Base-by-base conservation (phyloP, 345 rosid genomes). In the Eucalyptus lansdowneana region DNA sequence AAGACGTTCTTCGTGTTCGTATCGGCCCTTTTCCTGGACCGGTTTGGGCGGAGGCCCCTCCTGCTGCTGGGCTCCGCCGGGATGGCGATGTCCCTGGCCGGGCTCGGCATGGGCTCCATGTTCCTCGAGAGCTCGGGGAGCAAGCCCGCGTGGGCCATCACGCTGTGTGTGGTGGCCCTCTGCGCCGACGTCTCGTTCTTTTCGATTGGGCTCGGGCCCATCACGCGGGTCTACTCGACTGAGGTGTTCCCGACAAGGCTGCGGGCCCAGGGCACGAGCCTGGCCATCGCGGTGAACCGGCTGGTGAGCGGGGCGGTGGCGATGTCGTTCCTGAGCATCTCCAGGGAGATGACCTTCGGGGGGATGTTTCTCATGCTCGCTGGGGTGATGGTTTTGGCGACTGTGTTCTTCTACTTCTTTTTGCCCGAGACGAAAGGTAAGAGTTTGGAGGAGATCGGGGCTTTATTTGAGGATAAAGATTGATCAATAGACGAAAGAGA, bases 171-270 rank as follows among this genome's bases (percentile, higher is more conserved):
- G 27, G 92, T 94, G 31, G 92, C 94, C 2, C 94, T 95, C 3
- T 94, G 97, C 76, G 92, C 92, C 2, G 92, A 90, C 49, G 95
- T 95, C 3, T 96, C 99, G 13, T 93, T 93, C 90, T 95, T 96
- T 88, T 96, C 97, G 27, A 92, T 96, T 86, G 97, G 96, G 92
- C 94, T 94, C 17, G 96, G 98, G 16, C 96, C 98, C 1, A 94
- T 96, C 22, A 94, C 98, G 1, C 95, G 97, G 97, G 99, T 96
- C 29, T 96, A 96, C 91, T 91, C 95, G 14, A 91, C 96, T 2
- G 99, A 96, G 93, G 94, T 94, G 19, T 96, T 96, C 83, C 98
- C 97, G 2, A 62, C 91, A 45, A 92, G 93, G 91, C 89, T 96
- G 40, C 89, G 98, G 91, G 99, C 99, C 81, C 98, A 96, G 58